Conservation (phyloP, 2,329 filamentous ascomycete genomes). For the Ceratocystis lukuohia region DNA sequence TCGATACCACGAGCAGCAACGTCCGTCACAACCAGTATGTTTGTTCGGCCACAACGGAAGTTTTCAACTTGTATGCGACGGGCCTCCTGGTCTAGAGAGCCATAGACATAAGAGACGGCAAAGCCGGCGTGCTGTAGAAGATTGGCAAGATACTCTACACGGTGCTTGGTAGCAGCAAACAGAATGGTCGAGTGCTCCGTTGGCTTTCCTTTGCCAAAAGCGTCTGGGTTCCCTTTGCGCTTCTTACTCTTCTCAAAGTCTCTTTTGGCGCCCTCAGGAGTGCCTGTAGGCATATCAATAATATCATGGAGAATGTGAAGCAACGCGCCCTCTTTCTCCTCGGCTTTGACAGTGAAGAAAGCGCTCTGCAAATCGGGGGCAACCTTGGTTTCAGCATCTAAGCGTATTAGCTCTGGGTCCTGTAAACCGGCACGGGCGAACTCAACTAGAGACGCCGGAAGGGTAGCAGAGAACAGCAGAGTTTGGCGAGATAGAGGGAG, state of each 20-base stretch:
- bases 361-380: constrained; percentile 91
- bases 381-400: constrained; percentile 91
- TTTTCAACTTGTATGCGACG: constrained; percentile 84
- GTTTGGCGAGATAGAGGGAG: constrained; percentile 77
- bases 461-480: constrained; percentile 83
- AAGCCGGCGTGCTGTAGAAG: constrained; percentile 74
- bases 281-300: constrained; percentile 72
- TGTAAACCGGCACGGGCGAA: constrained; percentile 89
- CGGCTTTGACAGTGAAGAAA: constrained; percentile 85
- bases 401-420: constrained; percentile 75
- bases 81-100: constrained; percentile 84
- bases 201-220: constrained; percentile 52
- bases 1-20: constrained; percentile 95
- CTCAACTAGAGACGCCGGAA: constrained; percentile 88
- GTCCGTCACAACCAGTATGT: constrained; percentile 91
- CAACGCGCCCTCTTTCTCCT: constrained; percentile 85
- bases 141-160: constrained; percentile 81
- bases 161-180: constrained; percentile 90
- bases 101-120: constrained; percentile 86
- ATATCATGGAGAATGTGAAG: constrained; percentile 81
- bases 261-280: constrained; percentile 39
- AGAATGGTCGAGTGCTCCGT: constrained; percentile 88
- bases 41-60: constrained; percentile 70
- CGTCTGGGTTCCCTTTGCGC: constrained; percentile 50
- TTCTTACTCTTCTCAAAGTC: constrained; percentile 47